phyloP scores from a whole-genome alignment of 1,139 yeast genomes.

The Yamadazyma buinensis region DNA sequence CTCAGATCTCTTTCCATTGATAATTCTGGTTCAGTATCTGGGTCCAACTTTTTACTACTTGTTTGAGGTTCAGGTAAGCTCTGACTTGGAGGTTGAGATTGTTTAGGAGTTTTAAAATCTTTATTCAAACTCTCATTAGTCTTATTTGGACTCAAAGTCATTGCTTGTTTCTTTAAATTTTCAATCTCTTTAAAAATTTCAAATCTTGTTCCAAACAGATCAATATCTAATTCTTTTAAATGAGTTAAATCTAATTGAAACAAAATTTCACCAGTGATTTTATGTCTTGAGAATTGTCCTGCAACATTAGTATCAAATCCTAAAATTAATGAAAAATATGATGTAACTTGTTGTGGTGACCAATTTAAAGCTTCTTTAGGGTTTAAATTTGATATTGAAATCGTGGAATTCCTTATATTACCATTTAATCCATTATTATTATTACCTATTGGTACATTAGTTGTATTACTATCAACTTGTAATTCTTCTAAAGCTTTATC shows the following conservation, averaged over 20 bases:
- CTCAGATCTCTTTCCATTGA: conserved; percentile 1
- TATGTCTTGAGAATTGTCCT: conserved; percentile 78
- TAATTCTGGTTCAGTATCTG: too few species aligned
- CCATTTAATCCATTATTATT: neutral
- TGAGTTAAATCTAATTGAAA: conserved; percentile 82
- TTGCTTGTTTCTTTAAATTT: conserved; percentile 41
- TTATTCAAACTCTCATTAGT: neutral
- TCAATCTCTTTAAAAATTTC: conserved; percentile 89
- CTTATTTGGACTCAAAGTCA: neutral
- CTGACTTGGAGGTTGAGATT: conserved; percentile 15
- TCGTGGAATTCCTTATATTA: neutral
- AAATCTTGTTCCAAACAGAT: conserved; percentile 92
- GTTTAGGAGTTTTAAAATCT: conserved; percentile 5
- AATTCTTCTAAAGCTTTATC: conserved; percentile 82
- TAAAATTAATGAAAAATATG: conserved; percentile 60
- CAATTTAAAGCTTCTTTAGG: conserved; percentile 58
- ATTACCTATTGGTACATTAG: neutral
- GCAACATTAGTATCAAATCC: conserved; percentile 76
- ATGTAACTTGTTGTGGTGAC: conserved; percentile 83
- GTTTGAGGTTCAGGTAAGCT: conserved; percentile 1
- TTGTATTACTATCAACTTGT: conserved; percentile 20
- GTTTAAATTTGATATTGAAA: conserved; percentile 36
- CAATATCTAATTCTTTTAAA: conserved; percentile 85
- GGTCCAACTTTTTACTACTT: too few species aligned
- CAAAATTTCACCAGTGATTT: conserved; percentile 81